These are phyloP conservation scores for Pseudopediastrum boryanum DNA, from an alignment of 139 green algal species.

Conservation along the genomic window DNA sequence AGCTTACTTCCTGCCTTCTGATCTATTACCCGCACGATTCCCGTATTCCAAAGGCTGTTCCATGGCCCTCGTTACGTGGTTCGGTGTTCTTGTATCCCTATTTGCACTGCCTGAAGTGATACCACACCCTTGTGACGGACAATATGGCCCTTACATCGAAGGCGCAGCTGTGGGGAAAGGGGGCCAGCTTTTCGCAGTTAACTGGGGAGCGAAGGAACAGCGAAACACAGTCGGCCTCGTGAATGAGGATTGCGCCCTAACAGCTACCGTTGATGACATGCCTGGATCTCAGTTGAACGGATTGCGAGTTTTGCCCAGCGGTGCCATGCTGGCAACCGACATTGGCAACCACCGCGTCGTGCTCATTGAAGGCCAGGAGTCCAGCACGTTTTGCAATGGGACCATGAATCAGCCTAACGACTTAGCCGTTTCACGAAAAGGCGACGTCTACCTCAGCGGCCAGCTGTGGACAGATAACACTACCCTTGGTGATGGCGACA, in stretches of 20 bases:
- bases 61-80: too few species aligned
- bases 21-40: background rate
- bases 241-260: background rate
- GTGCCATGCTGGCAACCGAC: background rate
- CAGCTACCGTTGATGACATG: background rate
- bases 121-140: background rate
- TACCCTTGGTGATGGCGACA: background rate
- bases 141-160: background rate
- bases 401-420: background rate
- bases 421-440: background rate
- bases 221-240: background rate
- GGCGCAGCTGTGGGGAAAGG: background rate
- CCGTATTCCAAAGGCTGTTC: too few species aligned
- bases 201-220: background rate
- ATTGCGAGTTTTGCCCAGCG: background rate
- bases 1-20: background rate
- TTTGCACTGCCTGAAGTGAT: background rate
- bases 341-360: background rate
- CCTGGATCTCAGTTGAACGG: background rate
- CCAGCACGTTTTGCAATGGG: constrained; percentile 1
- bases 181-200: background rate
- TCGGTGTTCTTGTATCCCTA: background rate
- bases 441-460: background rate
- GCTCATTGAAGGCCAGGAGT: background rate
- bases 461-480: constrained; percentile 6